Conservation (phyloP, 2,329 filamentous ascomycete genomes). For the Chaetomiaceae sp. region DNA sequence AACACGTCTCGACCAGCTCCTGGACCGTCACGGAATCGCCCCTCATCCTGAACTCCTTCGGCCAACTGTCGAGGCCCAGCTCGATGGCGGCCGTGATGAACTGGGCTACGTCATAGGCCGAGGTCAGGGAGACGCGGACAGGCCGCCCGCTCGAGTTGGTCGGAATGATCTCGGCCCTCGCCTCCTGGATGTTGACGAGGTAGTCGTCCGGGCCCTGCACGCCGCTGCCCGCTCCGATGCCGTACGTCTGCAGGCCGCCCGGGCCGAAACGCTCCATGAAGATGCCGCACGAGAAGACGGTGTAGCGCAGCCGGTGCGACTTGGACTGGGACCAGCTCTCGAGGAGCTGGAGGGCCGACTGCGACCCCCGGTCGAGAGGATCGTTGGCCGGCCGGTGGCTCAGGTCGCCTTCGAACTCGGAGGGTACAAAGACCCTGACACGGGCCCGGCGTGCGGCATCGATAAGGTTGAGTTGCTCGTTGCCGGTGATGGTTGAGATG, state of each 20-base stretch:
- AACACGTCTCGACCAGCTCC: slow-evolving; percentile 50
- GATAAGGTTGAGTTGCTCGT: slow-evolving; percentile 65
- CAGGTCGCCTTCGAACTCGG: slow-evolving; percentile 67
- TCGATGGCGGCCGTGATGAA: slow-evolving; percentile 68
- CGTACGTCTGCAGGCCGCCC: slow-evolving; percentile 55
- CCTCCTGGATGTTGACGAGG: slow-evolving; percentile 56
- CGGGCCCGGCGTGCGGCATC: slow-evolving; percentile 61
- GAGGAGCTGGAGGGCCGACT: slow-evolving; percentile 52
- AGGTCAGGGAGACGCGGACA: slow-evolving; percentile 61
- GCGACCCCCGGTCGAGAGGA: slow-evolving; percentile 56
- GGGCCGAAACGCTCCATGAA: slow-evolving; percentile 72
- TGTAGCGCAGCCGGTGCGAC: slow-evolving; percentile 56
- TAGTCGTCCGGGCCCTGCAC: slow-evolving; percentile 58
- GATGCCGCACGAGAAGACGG: slow-evolving; percentile 67
- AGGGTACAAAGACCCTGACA: slow-evolving; percentile 67
- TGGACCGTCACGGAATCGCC: slow-evolving; percentile 61
- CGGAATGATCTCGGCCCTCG: slow-evolving; percentile 56
- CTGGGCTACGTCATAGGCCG: slow-evolving; percentile 63
- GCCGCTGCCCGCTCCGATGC: slow-evolving; percentile 54
- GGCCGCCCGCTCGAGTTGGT: slow-evolving; percentile 45
- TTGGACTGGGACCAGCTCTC: slow-evolving; percentile 45
- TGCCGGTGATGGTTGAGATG: slow-evolving; percentile 67
- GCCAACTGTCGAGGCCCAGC: slow-evolving; percentile 57
- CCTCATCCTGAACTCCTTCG: slow-evolving; percentile 61
- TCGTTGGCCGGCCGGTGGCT: slow-evolving; percentile 50